Percentiles rank a stretch among this genome's conserved stretches.
These are phyloP conservation scores for Kalmanozyma brasiliensis DNA, from an alignment of 1,284 basidiomycete species.

Conservation along the genomic window DNA sequence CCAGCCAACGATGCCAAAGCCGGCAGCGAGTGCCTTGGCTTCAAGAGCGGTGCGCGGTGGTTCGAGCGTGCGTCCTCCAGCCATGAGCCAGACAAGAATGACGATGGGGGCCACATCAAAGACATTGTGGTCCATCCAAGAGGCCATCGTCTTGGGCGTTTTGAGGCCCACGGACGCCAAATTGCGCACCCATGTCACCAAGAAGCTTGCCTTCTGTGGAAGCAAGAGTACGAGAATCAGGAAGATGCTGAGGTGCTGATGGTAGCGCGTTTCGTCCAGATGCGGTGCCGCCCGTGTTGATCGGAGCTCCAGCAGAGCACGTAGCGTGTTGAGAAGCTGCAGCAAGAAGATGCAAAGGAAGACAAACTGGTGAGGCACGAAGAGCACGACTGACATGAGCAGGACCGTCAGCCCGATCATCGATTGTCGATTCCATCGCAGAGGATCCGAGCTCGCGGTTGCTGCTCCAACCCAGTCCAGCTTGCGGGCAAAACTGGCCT, in stretches of 20 bases:
- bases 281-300: slow-evolving; percentile 14
- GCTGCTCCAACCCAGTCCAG: slow-evolving; percentile 24
- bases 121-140: slow-evolving; percentile 75
- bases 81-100: slow-evolving; percentile 69
- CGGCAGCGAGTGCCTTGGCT: slow-evolving; percentile 13
- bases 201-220: slow-evolving; percentile 80
- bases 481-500: slow-evolving; percentile 12
- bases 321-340: slow-evolving; percentile 72
- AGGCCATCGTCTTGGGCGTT: slow-evolving; percentile 58
- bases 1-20: slow-evolving; percentile 35
- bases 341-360: slow-evolving; percentile 83
- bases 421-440: slow-evolving; percentile 30
- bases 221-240: slow-evolving; percentile 84
- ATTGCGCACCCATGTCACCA: slow-evolving; percentile 91
- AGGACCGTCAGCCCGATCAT: slow-evolving; percentile 75
- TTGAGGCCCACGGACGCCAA: slow-evolving; percentile 66
- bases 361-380: slow-evolving; percentile 89
- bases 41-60: slow-evolving; percentile 20
- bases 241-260: slow-evolving; percentile 71
- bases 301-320: slow-evolving; percentile 42
- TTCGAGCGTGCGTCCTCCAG: slow-evolving; percentile 44
- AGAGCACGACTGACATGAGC: slow-evolving; percentile 76
- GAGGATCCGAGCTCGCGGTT: slow-evolving; percentile 21
- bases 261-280: slow-evolving; percentile 70
- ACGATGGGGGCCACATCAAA: slow-evolving; percentile 77